Evolutionary conservation across 164 flowering plant genomes (phyloP), one percentile per base, ranked within the genome.

Genomic region (Chloranthus sessilifolius): DNA sequence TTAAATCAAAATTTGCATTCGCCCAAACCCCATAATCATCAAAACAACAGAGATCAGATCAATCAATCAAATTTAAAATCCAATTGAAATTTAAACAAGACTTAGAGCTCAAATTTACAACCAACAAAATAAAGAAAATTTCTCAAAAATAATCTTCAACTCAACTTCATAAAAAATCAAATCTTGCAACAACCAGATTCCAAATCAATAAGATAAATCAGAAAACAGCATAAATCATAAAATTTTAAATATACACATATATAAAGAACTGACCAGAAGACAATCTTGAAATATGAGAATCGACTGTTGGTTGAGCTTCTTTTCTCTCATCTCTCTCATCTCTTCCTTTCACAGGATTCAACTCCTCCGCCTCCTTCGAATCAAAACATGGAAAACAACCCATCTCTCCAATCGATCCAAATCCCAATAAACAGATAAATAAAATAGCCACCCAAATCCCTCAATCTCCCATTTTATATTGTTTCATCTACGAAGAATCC

Each of bases 341-440:
- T 24, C 56, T 55, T 14, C 26, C 49, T n/a, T n/a, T n/a, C n/a
- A n/a, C n/a, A 16, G 48, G 65, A 60, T 48, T 60, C 29, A 68
- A 48, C 37, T 52, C 53, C 47, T 59, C 66, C 28, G 60, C 73
- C 37, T 65, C 68, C 49, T 49, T 65, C n/a, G 74, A 64, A 50
- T 65, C 74, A 20, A 69, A 69, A 38, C 74, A 69, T 19, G 74
- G 48, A 40, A 69, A 69, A 41, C 74, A 69, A 44, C 74, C 74
- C 74, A 69, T 69, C 19, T 50, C 53, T 48, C 22, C 52, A 36
- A 60, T 36, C 43, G 44, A 49, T 43, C 52, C 29, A 47, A 51
- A 20, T 33, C 20, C 49, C 43, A 20, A n/a, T 26, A 36, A 37
- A 2, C 35, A 50, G 26, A 58, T 12, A 58, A 30, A 31, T 38